Evolutionary conservation across 352 stramenopile species (phyloP).

Genomic region (Globisporangium nagaii): DNA sequence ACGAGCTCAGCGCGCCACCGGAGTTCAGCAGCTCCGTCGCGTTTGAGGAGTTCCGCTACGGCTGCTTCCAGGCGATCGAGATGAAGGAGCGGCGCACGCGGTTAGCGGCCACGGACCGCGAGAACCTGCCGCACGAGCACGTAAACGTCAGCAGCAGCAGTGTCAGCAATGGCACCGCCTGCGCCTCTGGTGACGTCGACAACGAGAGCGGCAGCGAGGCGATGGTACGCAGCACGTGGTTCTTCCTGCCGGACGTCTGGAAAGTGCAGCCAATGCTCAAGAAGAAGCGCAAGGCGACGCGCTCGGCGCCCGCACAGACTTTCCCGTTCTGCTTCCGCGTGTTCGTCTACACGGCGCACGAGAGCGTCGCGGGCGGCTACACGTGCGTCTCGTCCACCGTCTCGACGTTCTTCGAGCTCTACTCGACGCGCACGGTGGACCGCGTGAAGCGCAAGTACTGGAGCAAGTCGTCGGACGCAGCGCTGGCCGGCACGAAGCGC

Average conservation of each 20-base stretch:
- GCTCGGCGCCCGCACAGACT: slow-evolving; percentile 70
- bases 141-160: not conserved
- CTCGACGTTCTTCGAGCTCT: slow-evolving; percentile 82
- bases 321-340: slow-evolving; percentile 86
- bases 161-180: no score
- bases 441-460: slow-evolving; percentile 77
- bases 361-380: slow-evolving; percentile 13
- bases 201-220: no score
- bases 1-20: slow-evolving; percentile 36
- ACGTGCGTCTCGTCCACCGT: slow-evolving; percentile 48
- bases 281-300: slow-evolving; percentile 86
- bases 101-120: slow-evolving; percentile 11
- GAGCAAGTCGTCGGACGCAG: slow-evolving; percentile 6
- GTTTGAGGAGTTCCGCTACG: slow-evolving; percentile 76
- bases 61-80: slow-evolving; percentile 76
- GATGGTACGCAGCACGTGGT: slow-evolving; percentile 68
- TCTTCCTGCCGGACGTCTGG: slow-evolving; percentile 85
- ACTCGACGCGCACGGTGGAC: slow-evolving; percentile 80
- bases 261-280: slow-evolving; percentile 86
- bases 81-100: slow-evolving; percentile 63
- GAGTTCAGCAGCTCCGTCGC: slow-evolving; percentile 32
- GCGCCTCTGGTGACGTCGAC: no score
- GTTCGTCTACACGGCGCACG: slow-evolving; percentile 42
- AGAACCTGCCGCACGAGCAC: not conserved
- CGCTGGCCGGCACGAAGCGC: not conserved